These are phyloP conservation scores for Neonectria magnoliae DNA, from an alignment of 2,329 filamentous ascomycete species.

Conservation along the genomic window DNA sequence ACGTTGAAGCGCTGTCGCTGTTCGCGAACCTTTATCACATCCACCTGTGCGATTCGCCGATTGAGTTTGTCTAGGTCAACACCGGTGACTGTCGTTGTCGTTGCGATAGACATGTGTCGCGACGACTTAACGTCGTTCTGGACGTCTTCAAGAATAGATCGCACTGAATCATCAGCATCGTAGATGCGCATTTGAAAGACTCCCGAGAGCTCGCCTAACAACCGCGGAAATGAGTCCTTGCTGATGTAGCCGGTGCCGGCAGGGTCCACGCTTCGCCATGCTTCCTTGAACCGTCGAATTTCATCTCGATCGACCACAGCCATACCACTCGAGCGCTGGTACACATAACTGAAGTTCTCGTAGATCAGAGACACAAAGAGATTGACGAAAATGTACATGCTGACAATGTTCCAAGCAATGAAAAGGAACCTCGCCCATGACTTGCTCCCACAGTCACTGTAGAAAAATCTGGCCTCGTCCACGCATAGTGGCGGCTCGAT, in stretches of 20 bases:
- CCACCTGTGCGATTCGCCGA: constrained; percentile 75
- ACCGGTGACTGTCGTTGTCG: constrained; percentile 62
- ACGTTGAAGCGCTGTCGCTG: constrained; percentile 84
- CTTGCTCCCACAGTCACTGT: constrained; percentile 91
- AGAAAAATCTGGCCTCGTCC: constrained; percentile 74
- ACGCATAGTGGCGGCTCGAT: constrained; percentile 86
- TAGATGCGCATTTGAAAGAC: constrained; percentile 98
- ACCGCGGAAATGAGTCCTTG: constrained; percentile 86
- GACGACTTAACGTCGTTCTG: constrained; percentile 64
- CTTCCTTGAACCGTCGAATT: constrained; percentile 96
- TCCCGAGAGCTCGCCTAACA: constrained; percentile 91
- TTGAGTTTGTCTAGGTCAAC: constrained; percentile 83
- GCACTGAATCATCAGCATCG: constrained; percentile 86
- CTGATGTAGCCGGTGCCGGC: constrained; percentile 90
- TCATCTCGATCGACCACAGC: constrained; percentile 92
- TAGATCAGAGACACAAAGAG: constrained; percentile 98
- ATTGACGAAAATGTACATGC: constrained; percentile 99
- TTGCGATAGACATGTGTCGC: constrained; percentile 65
- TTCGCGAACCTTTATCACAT: constrained; percentile 77
- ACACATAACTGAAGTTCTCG: constrained; percentile 99
- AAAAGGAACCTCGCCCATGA: constrained; percentile 91
- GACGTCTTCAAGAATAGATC: constrained; percentile 87
- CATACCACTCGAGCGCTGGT: constrained; percentile 94
- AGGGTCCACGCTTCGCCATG: constrained; percentile 95
- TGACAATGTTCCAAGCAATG: constrained; percentile 97